Base-by-base conservation (phyloP, 2,329 filamentous ascomycete genomes). In the Metarhizium rileyi region DNA sequence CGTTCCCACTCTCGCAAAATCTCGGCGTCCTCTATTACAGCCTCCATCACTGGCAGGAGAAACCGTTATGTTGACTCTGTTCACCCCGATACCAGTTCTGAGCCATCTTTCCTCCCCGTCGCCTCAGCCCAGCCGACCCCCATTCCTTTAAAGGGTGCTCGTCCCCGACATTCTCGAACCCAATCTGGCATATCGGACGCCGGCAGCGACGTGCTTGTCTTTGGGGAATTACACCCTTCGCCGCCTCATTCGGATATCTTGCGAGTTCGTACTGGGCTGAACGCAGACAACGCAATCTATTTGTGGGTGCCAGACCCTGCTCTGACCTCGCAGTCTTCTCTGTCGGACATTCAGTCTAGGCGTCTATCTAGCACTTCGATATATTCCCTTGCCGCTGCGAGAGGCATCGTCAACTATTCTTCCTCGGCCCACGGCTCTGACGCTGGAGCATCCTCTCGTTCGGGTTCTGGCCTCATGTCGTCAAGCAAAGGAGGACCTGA, bases 351-450 rank as follows among this genome's bases (percentile, higher is more conserved):
- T 22, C 71, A 83, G 36, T 72, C 72, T 42, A 85, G 87, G 59
- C 80, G 86, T 46, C 73, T 86, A 62, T 90, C 86, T 23, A 77
- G 84, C 52, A 87, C 84, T 7, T 90, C 86, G 1, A 70, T 87
- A 46, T 85, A 86, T 61, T 88, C 85, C 28, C 68, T 86, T 23
- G 78, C 79, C 42, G 86, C 83, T 5, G 78, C 73, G 48, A 76
- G 76, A 43, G 75, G 73, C 28, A 69, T 73, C 26, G 52, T 62
- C 16, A 62, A 75, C 54, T 75, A 76, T 18, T 70, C 75, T 28
- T 70, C 70, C 18, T 81, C 78, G 47, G 69, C 68, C 20, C 73
- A 73, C 61, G 74, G 75, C 20, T 78, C 78, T 48, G 78, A 84
- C 41, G 63, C 63, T 41, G 66, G 66, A 28, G 59, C 57, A 41